Conservation (phyloP, 345 rosid genomes). For the Mercurialis annua region DNA sequence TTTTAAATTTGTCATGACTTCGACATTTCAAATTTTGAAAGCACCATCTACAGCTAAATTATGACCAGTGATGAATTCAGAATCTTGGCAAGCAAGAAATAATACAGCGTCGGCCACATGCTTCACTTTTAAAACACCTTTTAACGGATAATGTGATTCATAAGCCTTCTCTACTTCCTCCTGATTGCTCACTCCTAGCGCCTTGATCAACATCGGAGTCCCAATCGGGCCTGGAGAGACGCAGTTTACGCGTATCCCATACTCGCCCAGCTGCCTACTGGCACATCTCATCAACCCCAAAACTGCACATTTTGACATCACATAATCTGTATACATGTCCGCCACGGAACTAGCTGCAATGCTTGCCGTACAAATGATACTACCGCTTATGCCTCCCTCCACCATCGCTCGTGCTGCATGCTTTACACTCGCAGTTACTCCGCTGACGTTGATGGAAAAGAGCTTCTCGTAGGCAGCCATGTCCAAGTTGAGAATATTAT, state of each 20-base stretch:
- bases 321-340: conserved; percentile 14
- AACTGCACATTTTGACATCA: conserved; percentile 44
- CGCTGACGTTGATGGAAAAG: conserved; percentile 32
- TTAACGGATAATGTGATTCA: conserved; percentile 15
- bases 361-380: conserved; percentile 44
- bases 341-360: conserved; percentile 8
- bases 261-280: conserved; percentile 37
- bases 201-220: conserved; percentile 20
- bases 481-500: conserved; percentile 30
- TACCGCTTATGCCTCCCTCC: conserved; percentile 27
- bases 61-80: conserved; percentile 37
- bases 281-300: conserved; percentile 37
- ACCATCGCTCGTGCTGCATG: conserved; percentile 41
- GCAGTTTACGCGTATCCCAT: conserved; percentile 45
- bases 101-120: conserved; percentile 39
- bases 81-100: conserved; percentile 38
- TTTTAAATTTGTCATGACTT: too few species aligned
- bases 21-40: not conserved
- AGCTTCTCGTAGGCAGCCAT: conserved; percentile 16
- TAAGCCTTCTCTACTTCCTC: conserved; percentile 24
- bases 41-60: conserved; percentile 40
- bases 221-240: conserved; percentile 32
- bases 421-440: conserved; percentile 29
- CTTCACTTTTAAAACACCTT: conserved; percentile 26
- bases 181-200: not conserved